Evolutionary conservation across 2,329 filamentous ascomycete genomes (phyloP), one percentile per base, ranked within the genome.

Genomic region (Fusarium redolens): DNA sequence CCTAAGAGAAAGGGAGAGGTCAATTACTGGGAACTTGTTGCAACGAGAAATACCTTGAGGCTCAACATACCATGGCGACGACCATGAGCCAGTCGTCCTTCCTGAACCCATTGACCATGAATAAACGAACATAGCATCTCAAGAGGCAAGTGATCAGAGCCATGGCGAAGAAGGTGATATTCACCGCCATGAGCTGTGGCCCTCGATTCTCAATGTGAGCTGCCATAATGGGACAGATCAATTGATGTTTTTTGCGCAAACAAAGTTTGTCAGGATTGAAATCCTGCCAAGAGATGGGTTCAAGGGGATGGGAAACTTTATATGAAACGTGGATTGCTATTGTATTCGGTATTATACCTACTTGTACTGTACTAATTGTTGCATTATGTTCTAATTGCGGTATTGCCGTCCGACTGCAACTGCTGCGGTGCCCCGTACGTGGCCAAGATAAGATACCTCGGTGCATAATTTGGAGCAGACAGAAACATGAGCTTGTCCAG

Each of bases 61-160:
- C 20, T 20, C 22, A 31, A 51, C 50, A 71, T 76, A 81, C 79
- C 61, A 75, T 72, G 11, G 81, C 81, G 30, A 71, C 25, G 3
- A 77, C 55, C 82, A 83, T 83, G 14, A 82, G 63, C 78, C 78
- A 82, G 73, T 83, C 82, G 44, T 83, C 82, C 5, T 67, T 50
- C 0, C 81, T 81, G 54, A 83, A 83, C 4, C 77, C 78, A 51
- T 77, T 79, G 37, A 82, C 77, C 48, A 83, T 73, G 33, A 72
- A 68, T 8, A 69, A 60, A 10, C 82, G 79, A 18, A 82, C 80
- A 69, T 79, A 83, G 25, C 74, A 76, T 68, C 82, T 74, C 47
- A 83, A 47, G 1, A 68, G 10, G 17, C 79, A 79, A 25, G 79
- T 74, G 17, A 77, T 65, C 14, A 78, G 12, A 3, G 80, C 76